Evolutionary conservation across 768 basidiomycete species (phyloP), one percentile per base, ranked within the genome.

Genomic region (Podaxis sp.): DNA sequence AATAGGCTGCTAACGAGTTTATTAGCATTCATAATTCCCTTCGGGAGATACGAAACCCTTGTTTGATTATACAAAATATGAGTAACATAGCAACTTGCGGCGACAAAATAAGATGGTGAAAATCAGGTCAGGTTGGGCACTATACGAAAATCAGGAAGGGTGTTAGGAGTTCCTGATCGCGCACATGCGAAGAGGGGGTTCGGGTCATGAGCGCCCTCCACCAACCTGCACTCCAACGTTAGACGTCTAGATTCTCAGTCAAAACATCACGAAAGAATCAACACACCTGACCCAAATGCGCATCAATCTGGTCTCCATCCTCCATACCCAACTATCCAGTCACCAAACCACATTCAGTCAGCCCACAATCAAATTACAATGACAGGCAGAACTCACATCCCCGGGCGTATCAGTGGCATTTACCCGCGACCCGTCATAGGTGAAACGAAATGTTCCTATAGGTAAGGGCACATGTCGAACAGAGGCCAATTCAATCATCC

Each of bases 371-470:
- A 24, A 38, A n/a, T n/a, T 24, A 43, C 29, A 0, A 27, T 24
- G 15, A 37, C 47, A 63, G 49, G 62, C 38, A 36, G 12, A 33
- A 71, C 78, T 64, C 63, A 90, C 88, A 53, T 70, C 73, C 41
- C 75, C 80, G 11, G 88, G 88, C 2, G 86, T 87, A 25, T 84
- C 79, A 0, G 82, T 76, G 37, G 73, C 60, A 15, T 63, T 67
- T 38, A 90, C 61, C 37, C 88, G 79, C 1, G 75, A 67, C 0
- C 86, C 87, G 0, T 87, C 84, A 55, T 79, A 83, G 0, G 76
- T 77, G 63, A 90, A 90, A 64, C 82, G 85, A 65, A 90, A 83
- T 0, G 88, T 86, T 15, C 85, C 88, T 89, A 64, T 36, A 63
- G 13, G 43, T 55, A 49, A 24, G 22, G n/a, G 11, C 36, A 3